Conservation (phyloP, 805 yeast species). For the Jamesozyma jinghongensis region DNA sequence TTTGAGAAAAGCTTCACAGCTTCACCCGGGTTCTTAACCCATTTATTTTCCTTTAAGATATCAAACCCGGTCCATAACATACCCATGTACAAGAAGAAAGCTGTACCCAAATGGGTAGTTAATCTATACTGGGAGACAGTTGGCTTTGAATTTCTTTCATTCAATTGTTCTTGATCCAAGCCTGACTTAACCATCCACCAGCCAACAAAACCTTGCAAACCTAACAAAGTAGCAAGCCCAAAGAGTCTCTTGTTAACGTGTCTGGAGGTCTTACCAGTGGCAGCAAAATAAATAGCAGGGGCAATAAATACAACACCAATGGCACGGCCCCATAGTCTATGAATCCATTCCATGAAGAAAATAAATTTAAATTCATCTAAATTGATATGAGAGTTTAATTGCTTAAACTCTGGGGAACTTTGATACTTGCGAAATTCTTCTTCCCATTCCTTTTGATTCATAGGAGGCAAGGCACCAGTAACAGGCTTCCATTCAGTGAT, state of each 20-base stretch:
- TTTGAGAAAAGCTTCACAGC: constrained; percentile 47
- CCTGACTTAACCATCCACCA: constrained; percentile 99
- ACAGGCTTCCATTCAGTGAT: constrained; percentile 99
- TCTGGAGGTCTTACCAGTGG: constrained; percentile 52
- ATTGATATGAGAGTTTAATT: constrained; percentile 71
- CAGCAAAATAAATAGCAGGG: constrained; percentile 79
- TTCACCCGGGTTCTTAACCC: constrained; percentile 53
- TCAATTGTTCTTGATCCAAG: constrained; percentile 66
- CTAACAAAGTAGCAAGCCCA: constrained; percentile 68
- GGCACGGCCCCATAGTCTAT: constrained; percentile 82
- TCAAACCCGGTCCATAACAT: constrained; percentile 88
- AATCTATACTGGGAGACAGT: constrained; percentile 93
- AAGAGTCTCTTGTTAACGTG: constrained; percentile 59
- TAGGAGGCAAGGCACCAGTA: constrained; percentile 89
- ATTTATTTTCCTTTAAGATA: constrained; percentile 62
- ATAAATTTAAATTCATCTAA: constrained; percentile 92
- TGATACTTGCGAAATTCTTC: constrained; percentile 73
- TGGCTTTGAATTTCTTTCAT: constrained; percentile 83
- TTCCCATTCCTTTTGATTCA: constrained; percentile 74
- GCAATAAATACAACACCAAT: constrained; percentile 76
- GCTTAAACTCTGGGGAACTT: constrained; percentile 83
- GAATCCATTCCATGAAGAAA: constrained; percentile 96
- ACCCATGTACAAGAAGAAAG: constrained; percentile 77
- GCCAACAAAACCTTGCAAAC: constrained; percentile 91
- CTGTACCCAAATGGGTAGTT: constrained; percentile 90